phyloP scores from a whole-genome alignment of 208 protist species.

The Crithidia bombi region DNA sequence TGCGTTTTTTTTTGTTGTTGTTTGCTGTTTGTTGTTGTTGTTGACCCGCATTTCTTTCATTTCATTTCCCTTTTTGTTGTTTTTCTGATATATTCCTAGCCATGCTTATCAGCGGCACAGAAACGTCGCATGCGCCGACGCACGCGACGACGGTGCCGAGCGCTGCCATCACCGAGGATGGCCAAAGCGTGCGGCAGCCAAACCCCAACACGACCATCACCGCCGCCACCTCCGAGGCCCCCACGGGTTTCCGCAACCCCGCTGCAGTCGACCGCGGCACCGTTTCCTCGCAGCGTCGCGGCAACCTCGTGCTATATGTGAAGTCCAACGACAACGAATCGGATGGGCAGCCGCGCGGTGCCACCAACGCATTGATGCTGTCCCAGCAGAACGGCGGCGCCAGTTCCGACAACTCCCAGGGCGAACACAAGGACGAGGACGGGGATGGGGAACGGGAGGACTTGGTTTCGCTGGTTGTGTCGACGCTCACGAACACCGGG shows the following conservation, averaged over 20 bases:
- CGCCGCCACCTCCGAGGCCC: constrained; percentile 1
- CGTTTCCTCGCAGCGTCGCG: constrained; percentile 20
- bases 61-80: neutral
- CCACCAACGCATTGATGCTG: neutral
- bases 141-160: neutral
- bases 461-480: constrained; percentile 10
- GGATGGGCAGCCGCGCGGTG: constrained; percentile 6
- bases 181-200: constrained; percentile 13
- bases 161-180: constrained; percentile 19
- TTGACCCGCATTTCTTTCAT: constrained; percentile 5
- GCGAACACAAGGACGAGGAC: neutral
- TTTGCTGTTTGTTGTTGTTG: neutral
- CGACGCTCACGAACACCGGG: neutral
- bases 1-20: neutral
- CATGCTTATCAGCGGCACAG: constrained; percentile 15
- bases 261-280: constrained; percentile 12
- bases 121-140: neutral
- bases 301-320: constrained; percentile 37
- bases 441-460: constrained; percentile 9
- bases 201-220: neutral
- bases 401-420: constrained; percentile 5
- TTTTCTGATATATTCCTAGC: neutral
- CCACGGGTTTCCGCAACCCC: constrained; percentile 16
- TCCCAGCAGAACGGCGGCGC: neutral
- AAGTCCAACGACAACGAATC: constrained; percentile 36